Evolutionary conservation across 2,329 filamentous ascomycete species (phyloP), one percentile per base, ranked within the genome.

Genomic region (Aureobasidium vineae): DNA sequence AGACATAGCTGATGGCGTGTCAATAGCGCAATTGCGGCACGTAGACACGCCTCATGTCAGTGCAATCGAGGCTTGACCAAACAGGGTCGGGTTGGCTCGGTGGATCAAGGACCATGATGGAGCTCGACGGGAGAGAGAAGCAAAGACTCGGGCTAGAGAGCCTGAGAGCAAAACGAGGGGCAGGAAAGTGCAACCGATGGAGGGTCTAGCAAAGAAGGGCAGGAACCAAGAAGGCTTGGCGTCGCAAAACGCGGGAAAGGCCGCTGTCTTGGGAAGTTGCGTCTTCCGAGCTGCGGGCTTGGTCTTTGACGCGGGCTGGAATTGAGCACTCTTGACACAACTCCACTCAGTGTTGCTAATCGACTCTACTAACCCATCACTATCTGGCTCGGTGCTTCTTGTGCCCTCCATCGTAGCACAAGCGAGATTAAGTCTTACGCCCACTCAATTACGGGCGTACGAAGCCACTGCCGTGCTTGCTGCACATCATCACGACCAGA

Each of bases 261-360:
- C 40, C 56, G 56, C 41, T 36, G 56, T 43, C 31, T 11, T 50
- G 43, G 31, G 28, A 40, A 40, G 31, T 28, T 63, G 43, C 41
- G 57, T 47, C 41, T 61, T 47, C 28, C 31, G 43, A 49, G 57
- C 41, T 43, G 36, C 53, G 50, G 33, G 33, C 33, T 36, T 36
- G 33, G 33, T 21, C 16, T n/a, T 19, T 40, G 33, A 43, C 33
- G 38, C 41, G 43, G 59, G 59, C 43, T 60, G 56, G 56, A 60
- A 45, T 41, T 41, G 53, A 57, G 53, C 53, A 43, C 52, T 54
- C 31, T 54, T 36, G 33, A 19, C 43, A 50, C 59, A 40, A 63
- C 59, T 63, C 59, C 59, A 63, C 59, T 63, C 59, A 59, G 8
- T 36, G 31, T 11, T 63, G 21, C 43, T 49, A 63, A 45, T n/a